These are phyloP conservation scores for Cyclotella sp. DNA, from an alignment of 108 stramenopile species.

Conservation along the genomic window DNA sequence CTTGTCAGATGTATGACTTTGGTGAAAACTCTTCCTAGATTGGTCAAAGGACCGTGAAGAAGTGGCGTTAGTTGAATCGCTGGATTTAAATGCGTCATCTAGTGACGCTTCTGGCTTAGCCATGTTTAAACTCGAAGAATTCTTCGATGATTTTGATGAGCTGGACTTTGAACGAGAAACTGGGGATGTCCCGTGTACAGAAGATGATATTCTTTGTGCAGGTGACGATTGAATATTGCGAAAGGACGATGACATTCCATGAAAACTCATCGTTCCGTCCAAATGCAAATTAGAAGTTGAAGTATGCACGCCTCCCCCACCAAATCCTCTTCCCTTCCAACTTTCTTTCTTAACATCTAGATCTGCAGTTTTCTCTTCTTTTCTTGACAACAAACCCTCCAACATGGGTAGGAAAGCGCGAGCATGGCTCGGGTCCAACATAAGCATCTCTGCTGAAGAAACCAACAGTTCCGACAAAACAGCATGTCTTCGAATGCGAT, in stretches of 20 bases:
- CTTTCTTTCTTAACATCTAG: conserved; percentile 19
- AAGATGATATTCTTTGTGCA: background rate
- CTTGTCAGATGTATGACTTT: conserved; percentile 9
- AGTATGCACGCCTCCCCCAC: conserved; percentile 36
- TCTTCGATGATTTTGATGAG: background rate
- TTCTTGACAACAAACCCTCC: conserved; percentile 52
- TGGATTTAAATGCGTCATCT: background rate
- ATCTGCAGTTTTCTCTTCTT: conserved; percentile 19
- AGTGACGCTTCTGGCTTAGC: background rate
- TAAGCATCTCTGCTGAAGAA: conserved; percentile 65
- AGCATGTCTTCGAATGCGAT: conserved; percentile 71
- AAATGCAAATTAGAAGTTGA: conserved; percentile 1
- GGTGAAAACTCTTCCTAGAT: background rate
- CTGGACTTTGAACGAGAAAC: conserved; percentile 3
- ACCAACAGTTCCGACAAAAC: conserved; percentile 65
- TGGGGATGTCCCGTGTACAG: conserved; percentile 9
- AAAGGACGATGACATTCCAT: background rate
- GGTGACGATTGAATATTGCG: background rate
- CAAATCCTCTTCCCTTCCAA: conserved; percentile 55
- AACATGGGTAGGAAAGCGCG: conserved; percentile 82
- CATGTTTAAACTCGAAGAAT: background rate
- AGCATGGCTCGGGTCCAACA: conserved; percentile 69
- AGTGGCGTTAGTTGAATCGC: background rate
- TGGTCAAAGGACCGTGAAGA: background rate
- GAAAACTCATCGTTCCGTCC: conserved; percentile 5